These are phyloP conservation scores for Trichoderma sp. DNA, from an alignment of 2,329 filamentous ascomycete genomes.

Conservation along the genomic window DNA sequence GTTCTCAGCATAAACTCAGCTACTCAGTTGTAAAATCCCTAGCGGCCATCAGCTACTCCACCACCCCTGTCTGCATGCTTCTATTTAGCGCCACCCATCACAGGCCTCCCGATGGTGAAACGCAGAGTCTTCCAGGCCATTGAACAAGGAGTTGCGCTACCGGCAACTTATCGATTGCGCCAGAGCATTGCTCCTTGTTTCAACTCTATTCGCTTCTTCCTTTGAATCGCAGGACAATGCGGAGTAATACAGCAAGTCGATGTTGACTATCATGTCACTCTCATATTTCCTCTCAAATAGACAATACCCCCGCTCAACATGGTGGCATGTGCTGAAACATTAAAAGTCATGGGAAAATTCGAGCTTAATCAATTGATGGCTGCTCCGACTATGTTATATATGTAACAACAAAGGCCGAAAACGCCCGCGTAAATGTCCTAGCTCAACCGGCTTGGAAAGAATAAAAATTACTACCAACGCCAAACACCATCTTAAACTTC, in stretches of 20 bases:
- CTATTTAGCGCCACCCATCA: neutral
- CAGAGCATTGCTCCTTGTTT: neutral
- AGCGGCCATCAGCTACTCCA: neutral
- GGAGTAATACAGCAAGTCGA: neutral
- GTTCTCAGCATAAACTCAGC: neutral
- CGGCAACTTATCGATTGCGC: slow-evolving; percentile 16
- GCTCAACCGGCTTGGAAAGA: neutral
- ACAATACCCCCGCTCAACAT: too few species aligned
- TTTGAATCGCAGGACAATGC: neutral
- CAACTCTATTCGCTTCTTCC: neutral
- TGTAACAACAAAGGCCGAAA: neutral
- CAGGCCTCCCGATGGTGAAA: slow-evolving; percentile 3
- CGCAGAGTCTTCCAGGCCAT: neutral
- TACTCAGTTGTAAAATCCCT: neutral
- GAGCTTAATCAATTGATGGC: neutral
- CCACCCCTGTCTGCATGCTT: neutral
- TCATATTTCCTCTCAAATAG: neutral
- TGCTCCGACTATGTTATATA: neutral
- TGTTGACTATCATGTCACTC: neutral
- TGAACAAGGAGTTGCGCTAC: neutral
- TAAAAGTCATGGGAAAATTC: neutral
- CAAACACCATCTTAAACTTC: neutral
- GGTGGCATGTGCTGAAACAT: neutral
- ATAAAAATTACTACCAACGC: neutral
- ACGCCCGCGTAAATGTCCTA: neutral